Evolutionary conservation across 2,329 filamentous ascomycete genomes (phyloP).

Genomic region (Ophiocordyceps unilateralis): DNA sequence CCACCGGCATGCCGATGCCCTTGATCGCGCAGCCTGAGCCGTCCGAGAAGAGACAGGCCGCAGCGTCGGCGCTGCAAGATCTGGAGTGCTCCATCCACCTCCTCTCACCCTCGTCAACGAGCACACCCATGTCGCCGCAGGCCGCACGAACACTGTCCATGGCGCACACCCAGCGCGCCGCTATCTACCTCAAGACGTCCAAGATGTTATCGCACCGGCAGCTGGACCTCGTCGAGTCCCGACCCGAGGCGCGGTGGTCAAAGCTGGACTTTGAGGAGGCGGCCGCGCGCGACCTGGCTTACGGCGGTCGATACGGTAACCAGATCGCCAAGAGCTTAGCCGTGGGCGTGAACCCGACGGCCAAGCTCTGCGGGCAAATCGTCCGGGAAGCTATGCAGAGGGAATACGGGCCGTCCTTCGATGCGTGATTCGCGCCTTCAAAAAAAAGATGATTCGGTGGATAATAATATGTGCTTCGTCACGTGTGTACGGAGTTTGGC

Average conservation of each 20-base stretch:
- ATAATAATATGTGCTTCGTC: not conserved
- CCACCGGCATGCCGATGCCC: constrained; percentile 19
- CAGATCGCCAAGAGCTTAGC: constrained; percentile 46
- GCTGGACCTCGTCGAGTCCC: constrained; percentile 19
- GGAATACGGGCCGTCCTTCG: constrained; percentile 40
- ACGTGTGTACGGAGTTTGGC: constrained; percentile 1
- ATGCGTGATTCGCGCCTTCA: constrained; percentile 10
- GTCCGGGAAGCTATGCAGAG: constrained; percentile 53
- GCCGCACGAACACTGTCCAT: constrained; percentile 49
- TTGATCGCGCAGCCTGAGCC: constrained; percentile 21
- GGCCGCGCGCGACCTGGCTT: constrained; percentile 44
- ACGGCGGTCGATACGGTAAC: constrained; percentile 47
- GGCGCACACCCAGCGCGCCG: constrained; percentile 55
- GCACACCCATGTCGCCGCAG: constrained; percentile 41
- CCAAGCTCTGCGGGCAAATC: constrained; percentile 53
- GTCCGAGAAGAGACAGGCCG: constrained; percentile 21
- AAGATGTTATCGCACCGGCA: constrained; percentile 25
- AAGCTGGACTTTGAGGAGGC: constrained; percentile 42
- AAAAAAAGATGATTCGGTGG: not conserved
- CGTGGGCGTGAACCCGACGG: constrained; percentile 49
- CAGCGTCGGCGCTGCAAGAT: constrained; percentile 28
- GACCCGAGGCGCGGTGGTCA: constrained; percentile 31
- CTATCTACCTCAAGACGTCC: constrained; percentile 42
- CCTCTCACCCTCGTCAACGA: constrained; percentile 33
- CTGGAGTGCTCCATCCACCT: constrained; percentile 40